These are phyloP conservation scores for Pythium myriotylum DNA, from an alignment of 352 stramenopile genomes.

Conservation along the genomic window DNA sequence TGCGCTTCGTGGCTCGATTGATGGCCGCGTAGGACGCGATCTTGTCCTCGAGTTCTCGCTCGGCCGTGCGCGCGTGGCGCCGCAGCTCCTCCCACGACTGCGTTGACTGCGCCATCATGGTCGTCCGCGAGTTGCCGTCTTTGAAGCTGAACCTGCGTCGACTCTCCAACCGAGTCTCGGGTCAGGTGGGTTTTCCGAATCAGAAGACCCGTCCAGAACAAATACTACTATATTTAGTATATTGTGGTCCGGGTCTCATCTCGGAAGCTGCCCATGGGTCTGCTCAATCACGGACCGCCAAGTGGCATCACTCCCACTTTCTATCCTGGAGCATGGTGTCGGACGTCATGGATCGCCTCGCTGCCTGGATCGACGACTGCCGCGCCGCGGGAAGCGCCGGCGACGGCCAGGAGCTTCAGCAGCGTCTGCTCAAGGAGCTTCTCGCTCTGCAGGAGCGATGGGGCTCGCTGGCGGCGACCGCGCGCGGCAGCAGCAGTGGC, in stretches of 20 bases:
- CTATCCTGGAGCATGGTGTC: conserved; percentile 13
- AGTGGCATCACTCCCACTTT: conserved; percentile 16
- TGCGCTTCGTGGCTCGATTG: conserved; percentile 51
- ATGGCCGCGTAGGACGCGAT: conserved; percentile 68
- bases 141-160: conserved; percentile 23
- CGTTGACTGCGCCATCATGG: conserved; percentile 61
- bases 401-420: conserved; percentile 29
- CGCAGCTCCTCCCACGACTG: conserved; percentile 81
- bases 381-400: conserved; percentile 14
- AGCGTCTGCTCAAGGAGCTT: conserved; percentile 44
- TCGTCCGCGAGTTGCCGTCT: neutral
- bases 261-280: conserved; percentile 9
- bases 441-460: conserved; percentile 61
- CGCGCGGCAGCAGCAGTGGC: conserved; percentile 7
- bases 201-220: neutral
- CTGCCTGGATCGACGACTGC: conserved; percentile 32
- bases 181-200: neutral
- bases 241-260: neutral
- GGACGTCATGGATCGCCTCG: conserved; percentile 26
- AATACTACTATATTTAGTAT: conserved; percentile 4
- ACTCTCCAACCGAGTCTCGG: neutral
- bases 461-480: conserved; percentile 36
- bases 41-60: conserved; percentile 83
- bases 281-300: conserved; percentile 24
- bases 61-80: conserved; percentile 62